Evolutionary conservation across 139 green algal species (phyloP).

Genomic region (Penium margaritaceum): DNA sequence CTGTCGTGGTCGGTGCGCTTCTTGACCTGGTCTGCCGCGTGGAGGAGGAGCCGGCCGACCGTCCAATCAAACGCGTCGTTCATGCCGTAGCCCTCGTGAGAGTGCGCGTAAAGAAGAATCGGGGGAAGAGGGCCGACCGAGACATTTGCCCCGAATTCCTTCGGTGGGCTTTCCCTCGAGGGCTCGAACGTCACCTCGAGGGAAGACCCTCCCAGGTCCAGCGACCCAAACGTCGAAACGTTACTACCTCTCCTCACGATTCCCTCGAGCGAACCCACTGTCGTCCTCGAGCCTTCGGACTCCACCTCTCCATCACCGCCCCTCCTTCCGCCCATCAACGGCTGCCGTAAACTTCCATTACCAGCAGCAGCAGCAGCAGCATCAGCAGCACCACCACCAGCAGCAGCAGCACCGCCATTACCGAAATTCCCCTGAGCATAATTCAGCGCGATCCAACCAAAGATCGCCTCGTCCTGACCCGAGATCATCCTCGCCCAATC

Average conservation of each 20-base stretch:
- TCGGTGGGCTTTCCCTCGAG: too few relatives aligned
- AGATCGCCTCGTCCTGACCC: slow-evolving; percentile 73
- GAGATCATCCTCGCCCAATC: slow-evolving; percentile 69
- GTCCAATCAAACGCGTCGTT: slow-evolving; percentile 41
- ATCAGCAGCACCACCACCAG: too few relatives aligned
- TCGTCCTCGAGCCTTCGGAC: not conserved
- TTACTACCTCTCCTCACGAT: too few relatives aligned
- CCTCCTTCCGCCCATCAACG: not conserved
- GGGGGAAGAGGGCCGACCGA: too few relatives aligned
- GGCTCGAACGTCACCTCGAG: slow-evolving; percentile 45
- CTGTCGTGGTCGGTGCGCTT: not conserved
- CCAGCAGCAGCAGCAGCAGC: too few relatives aligned
- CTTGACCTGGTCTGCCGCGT: not conserved
- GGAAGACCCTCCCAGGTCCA: slow-evolving; percentile 36
- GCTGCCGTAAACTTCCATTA: not conserved
- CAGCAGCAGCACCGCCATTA: too few relatives aligned
- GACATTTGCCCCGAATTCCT: too few relatives aligned
- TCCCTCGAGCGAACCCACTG: too few relatives aligned
- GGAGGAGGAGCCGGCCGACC: not conserved
- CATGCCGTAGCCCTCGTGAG: slow-evolving; percentile 34
- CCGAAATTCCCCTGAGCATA: slow-evolving; percentile 15
- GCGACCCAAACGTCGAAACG: not conserved
- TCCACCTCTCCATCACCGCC: not conserved
- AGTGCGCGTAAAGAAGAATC: slow-evolving; percentile 34
- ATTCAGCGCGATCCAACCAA: slow-evolving; percentile 53